These are phyloP conservation scores for Scedosporium dehoogii DNA, from an alignment of 2,329 filamentous ascomycete species.

Conservation along the genomic window DNA sequence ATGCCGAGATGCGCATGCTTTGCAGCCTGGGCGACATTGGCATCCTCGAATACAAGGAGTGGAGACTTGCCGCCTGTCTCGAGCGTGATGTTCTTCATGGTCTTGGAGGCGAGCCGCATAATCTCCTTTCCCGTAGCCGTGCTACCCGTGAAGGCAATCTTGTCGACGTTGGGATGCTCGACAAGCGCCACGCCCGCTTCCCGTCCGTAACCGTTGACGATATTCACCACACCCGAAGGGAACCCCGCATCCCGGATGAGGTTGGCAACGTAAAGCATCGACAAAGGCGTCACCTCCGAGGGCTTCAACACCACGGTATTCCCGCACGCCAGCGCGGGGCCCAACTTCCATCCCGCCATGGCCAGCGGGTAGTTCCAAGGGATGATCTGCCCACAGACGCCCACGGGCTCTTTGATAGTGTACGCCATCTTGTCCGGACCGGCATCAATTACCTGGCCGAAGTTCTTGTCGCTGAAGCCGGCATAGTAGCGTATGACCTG, in stretches of 20 bases:
- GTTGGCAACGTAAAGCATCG: constrained; percentile 49
- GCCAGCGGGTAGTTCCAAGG: constrained; percentile 74
- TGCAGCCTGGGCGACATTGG: constrained; percentile 52
- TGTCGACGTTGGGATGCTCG: constrained; percentile 53
- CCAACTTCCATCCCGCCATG: constrained; percentile 52
- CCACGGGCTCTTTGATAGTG: constrained; percentile 65
- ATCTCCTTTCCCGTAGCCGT: constrained; percentile 59
- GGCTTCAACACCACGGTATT: constrained; percentile 51
- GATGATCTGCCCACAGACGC: constrained; percentile 68
- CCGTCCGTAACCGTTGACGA: constrained; percentile 56
- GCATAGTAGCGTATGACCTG: constrained; percentile 62
- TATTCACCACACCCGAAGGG: constrained; percentile 62
- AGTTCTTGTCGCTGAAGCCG: constrained; percentile 71
- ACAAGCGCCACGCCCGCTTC: constrained; percentile 56
- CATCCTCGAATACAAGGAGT: constrained; percentile 49
- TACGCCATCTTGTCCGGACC: constrained; percentile 64
- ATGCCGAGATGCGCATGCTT: constrained; percentile 34
- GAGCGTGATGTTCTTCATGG: constrained; percentile 47
- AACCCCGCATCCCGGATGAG: constrained; percentile 62
- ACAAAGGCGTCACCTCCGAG: constrained; percentile 51
- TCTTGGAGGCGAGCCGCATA: constrained; percentile 57
- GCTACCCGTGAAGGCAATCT: constrained; percentile 64
- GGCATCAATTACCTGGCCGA: constrained; percentile 67
- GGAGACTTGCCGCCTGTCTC: constrained; percentile 54
- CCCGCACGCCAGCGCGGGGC: constrained; percentile 49